Base-by-base conservation (phyloP, 2,329 filamentous ascomycete genomes). In the Ophiostoma triangulosporum region DNA sequence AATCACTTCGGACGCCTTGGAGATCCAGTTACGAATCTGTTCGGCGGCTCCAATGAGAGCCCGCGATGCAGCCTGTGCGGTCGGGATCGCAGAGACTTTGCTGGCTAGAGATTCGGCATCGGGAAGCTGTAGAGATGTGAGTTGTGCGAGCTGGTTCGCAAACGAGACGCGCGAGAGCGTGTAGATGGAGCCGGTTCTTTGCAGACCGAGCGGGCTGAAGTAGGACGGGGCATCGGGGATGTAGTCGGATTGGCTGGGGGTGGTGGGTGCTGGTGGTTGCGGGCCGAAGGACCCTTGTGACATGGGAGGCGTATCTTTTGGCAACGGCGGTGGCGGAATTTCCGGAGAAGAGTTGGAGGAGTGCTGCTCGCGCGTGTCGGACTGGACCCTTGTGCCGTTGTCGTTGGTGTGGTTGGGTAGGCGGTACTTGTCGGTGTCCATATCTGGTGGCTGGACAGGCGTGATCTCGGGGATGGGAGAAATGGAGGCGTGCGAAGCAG, bases 21-120 rank as follows among this genome's bases (percentile, higher is more conserved):
- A 78, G 64, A 96, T 95, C 93, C 93, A 98, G 62, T 85, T 84
- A 58, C 85, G 79, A 60, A 98, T 97, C 67, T 97, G 90, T 57
- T 94, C 88, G 4, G 90, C 88, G 11, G 91, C 88, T 60, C 87
- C 86, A 59, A 88, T 84, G 53, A 97, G 75, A 0, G 89, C 88
- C 56, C 81, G 85, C 9, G 88, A 81, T 26, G 91, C 93, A n/a
- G 83, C 79, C 56, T 86, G 82, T 3, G 90, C 88, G 0, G 86
- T 93, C 9, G 88, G 81, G 48, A 97, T 93, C 15, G 87, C 83
- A 8, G 83, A 80, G 49, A 98, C 89, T 63, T 84, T 88, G 58
- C 82, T 85, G 27, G 88, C 88, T 22, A 98, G 75, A 0, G 87
- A 84, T 43, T 84, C 82, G 51, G 91, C 87, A 65, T 95, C 85